A percentile compares a stretch with the other conserved stretches of the same genome.
Evolutionary conservation across 1,139 yeast species (phyloP).

Genomic region (Entelexis paramagnoliae): DNA sequence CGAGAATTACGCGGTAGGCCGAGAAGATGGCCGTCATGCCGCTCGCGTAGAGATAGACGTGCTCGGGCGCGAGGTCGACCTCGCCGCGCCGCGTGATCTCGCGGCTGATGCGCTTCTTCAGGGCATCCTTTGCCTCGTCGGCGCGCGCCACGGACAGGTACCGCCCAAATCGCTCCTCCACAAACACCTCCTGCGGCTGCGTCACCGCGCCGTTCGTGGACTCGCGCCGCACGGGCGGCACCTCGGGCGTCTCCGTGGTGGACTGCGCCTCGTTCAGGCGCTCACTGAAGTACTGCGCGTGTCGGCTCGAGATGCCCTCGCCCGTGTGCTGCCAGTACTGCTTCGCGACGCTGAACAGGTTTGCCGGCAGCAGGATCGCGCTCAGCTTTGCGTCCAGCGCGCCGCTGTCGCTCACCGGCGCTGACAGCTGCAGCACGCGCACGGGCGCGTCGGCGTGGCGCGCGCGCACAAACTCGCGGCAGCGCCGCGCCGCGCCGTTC

Average conservation of each 20-base stretch:
- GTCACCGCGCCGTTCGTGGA: conserved; percentile 19
- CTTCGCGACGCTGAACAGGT: conserved; percentile 54
- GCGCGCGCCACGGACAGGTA: conserved; percentile 71
- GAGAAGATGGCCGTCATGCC: conserved; percentile 90
- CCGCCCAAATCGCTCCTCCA: conserved; percentile 86
- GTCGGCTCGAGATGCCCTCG: conserved; percentile 81
- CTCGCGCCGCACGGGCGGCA: conserved; percentile 5
- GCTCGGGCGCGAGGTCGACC: conserved; percentile 41
- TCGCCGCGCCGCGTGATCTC: conserved; percentile 28
- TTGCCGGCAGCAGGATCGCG: conserved; percentile 60
- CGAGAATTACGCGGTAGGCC: conserved; percentile 60
- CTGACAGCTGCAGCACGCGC: conserved; percentile 68
- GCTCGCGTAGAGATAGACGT: conserved; percentile 73
- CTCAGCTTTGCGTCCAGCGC: conserved; percentile 42
- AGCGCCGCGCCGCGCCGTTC: conserved; percentile 67
- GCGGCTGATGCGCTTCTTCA: conserved; percentile 63
- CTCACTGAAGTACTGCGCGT: conserved; percentile 71
- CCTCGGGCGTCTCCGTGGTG: conserved; percentile 9
- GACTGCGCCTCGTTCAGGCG: conserved; percentile 38
- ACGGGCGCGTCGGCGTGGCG: conserved; percentile 32
- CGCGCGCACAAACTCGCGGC: conserved; percentile 60
- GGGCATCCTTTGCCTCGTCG: conserved; percentile 60
- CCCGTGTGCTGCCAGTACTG: conserved; percentile 96
- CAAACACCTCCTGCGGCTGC: conserved; percentile 55
- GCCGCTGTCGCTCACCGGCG: conserved; percentile 50